Conservation (phyloP, 228 moss, liverwort and hornwort species). For the Sphagnum magellanicum region DNA sequence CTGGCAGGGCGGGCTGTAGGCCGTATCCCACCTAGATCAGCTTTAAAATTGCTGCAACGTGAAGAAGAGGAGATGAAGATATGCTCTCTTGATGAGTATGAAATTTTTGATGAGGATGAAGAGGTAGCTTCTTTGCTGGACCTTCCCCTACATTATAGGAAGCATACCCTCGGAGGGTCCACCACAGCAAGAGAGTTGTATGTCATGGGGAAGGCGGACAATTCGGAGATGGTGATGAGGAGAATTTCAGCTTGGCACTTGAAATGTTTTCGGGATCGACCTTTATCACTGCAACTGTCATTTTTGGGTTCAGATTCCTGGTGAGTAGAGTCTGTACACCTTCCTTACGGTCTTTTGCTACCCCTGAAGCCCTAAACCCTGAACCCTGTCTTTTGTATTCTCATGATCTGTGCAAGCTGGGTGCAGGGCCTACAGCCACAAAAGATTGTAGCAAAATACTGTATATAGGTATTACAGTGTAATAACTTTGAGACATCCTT, state of each 20-base stretch:
- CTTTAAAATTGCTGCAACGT: conserved; percentile 1
- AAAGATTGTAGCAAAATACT: no score
- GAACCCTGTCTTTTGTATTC: background rate
- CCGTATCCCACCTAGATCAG: conserved; percentile 9
- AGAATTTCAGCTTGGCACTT: conserved; percentile 29
- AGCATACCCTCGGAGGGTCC: conserved; percentile 4
- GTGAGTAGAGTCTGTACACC: background rate
- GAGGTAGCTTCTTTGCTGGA: conserved; percentile 19
- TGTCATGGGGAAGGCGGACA: conserved; percentile 22
- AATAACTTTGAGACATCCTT: background rate
- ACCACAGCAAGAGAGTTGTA: conserved; percentile 3
- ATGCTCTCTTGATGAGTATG: conserved; percentile 23
- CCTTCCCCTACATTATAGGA: conserved; percentile 27
- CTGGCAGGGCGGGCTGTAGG: conserved; percentile 16
- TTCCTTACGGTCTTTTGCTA: no score
- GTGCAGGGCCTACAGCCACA: background rate
- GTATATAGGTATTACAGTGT: background rate
- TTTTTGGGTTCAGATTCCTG: background rate
- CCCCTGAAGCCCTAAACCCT: no score
- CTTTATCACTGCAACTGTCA: conserved; percentile 1
- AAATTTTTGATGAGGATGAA: conserved; percentile 10
- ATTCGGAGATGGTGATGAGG: conserved; percentile 2
- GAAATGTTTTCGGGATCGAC: conserved; percentile 5
- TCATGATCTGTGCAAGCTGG: background rate
- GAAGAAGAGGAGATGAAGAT: conserved; percentile 20